Base-by-base conservation (phyloP, 148 eudicot genomes). In the Beta vulgaris region DNA sequence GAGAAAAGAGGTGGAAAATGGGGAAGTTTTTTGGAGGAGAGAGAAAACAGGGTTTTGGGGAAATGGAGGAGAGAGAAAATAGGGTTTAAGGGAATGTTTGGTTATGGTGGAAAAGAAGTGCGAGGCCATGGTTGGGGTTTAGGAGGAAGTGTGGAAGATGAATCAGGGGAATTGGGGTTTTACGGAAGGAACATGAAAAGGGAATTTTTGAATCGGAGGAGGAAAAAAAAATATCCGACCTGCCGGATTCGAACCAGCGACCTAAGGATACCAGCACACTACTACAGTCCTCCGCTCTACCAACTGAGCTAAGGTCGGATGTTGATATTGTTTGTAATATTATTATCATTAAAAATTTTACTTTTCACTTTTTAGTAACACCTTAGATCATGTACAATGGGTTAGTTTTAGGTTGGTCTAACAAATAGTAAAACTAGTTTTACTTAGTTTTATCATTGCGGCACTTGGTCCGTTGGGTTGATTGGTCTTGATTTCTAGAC, bases 211-310 rank as follows among this genome's bases (percentile, higher is more conserved):
- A n/a, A n/a, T n/a, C n/a, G n/a, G n/a, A n/a, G n/a, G n/a, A n/a
- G 43, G 43, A 4, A n/a, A 16, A 28, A 48, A 80, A 63, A 73
- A 55, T 6, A 13, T 87, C 90, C 88, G 90, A 87, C 92, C 90
- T 85, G 82, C 89, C 87, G 87, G 92, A 90, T 82, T 90, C 89
- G 87, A 88, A 88, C 95, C 90, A 87, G 89, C 82, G 90, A 90
- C 95, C 92, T 90, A 90, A 87, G 88, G 90, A 90, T 53, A 49
- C 28, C 81, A 63, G 81, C 71, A 26, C n/a, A 70, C 83, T 21
- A 86, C 88, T 86, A 86, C 86, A 83, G 88, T 86, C 88, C 79
- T 83, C 86, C 88, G 86, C 86, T 83, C 88, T 83, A 74, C 88
- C 88, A 83, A 81, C 86, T 86, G 88, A 86, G 88, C 86, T 83